Base-by-base conservation (phyloP, 257 asterid genomes). In the Leonotis leonurus region DNA sequence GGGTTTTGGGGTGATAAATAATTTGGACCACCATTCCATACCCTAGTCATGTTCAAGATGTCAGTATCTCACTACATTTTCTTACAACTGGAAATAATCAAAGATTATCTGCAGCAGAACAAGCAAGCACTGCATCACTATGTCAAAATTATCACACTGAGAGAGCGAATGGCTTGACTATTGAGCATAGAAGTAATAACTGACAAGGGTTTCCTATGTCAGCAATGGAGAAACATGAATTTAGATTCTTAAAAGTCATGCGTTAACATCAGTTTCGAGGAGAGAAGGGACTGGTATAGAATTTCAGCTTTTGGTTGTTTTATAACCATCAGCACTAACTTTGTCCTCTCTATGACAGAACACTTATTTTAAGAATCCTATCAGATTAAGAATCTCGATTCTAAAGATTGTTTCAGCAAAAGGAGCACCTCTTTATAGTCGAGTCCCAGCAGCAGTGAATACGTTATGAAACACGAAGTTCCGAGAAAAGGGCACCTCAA, bases 301-400 rank as follows among this genome's bases (percentile, higher is more conserved):
- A 57, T 59, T 59, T 56, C 45, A 44, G 67, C 77, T 74, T 65
- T 60, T 33, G 16, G 62, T 51, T 60, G 52, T 68, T 56, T 33
- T 40, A 52, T 6, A 35, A 65, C 56, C 44, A 69, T 73, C 62
- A 48, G 59, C 64, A 41, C 18, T 58, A 49, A 26, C 69, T 62
- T 46, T 58, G 32, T 43, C 44, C 46, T 56, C 64, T 30, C 75
- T 66, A 58, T 49, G 56, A 62, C 62, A 74, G 83, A 59, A 75
- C 71, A 68, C 81, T 57, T 20, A 51, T 41, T 43, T 50, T 69
- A 71, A 60, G 61, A 57, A 25, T 43, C 57, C 61, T 41, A 69
- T 40, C 73, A 60, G 62, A 48, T 26, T 26, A 56, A 75, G 50
- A 60, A 40, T 64, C 50, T 13, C 32, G 68, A 54, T 70, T 30